Conservation (phyloP, 371 early-diverging fungal species). For the Chytridium lagenaria region DNA sequence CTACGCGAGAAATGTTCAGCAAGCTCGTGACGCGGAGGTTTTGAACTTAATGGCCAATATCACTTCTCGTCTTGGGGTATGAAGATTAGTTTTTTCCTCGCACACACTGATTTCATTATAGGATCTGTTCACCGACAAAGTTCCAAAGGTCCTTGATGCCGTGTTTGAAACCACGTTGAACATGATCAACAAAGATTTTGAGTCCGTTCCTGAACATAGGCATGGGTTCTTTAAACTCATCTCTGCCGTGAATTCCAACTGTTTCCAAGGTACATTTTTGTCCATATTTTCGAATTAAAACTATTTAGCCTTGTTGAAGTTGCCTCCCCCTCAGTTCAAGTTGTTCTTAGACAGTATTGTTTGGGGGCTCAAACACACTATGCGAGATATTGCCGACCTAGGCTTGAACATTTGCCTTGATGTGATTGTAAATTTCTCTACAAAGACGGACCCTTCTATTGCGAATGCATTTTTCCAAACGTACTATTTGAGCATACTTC, state of each 20-base stretch:
- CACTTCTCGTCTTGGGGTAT: conserved; percentile 77
- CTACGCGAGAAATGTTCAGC: conserved; percentile 82
- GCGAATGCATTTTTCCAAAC: conserved; percentile 89
- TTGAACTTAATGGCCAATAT: conserved; percentile 88
- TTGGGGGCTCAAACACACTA: conserved; percentile 99
- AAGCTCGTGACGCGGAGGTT: conserved; percentile 94
- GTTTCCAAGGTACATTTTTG: conserved; percentile 73
- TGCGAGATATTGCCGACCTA: conserved; percentile 95
- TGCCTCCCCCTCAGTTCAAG: conserved; percentile 86
- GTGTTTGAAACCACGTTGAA: conserved; percentile 94
- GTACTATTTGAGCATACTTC: conserved; percentile 86
- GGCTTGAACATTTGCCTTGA: conserved; percentile 87
- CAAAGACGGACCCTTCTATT: conserved; percentile 72
- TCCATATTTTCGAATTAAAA: neutral
- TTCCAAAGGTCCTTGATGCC: conserved; percentile 85
- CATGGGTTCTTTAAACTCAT: conserved; percentile 91
- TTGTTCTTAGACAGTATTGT: conserved; percentile 89
- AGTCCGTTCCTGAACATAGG: conserved; percentile 96
- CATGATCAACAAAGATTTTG: conserved; percentile 98
- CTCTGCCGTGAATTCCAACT: conserved; percentile 81
- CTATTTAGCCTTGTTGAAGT: conserved; percentile 72
- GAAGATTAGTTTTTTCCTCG: neutral
- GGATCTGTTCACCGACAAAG: conserved; percentile 77
- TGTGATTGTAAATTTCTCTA: conserved; percentile 78
- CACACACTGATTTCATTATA: conserved; percentile 35